phyloP scores from a whole-genome alignment of 768 basidiomycete genomes.

The Crucibulum laeve region DNA sequence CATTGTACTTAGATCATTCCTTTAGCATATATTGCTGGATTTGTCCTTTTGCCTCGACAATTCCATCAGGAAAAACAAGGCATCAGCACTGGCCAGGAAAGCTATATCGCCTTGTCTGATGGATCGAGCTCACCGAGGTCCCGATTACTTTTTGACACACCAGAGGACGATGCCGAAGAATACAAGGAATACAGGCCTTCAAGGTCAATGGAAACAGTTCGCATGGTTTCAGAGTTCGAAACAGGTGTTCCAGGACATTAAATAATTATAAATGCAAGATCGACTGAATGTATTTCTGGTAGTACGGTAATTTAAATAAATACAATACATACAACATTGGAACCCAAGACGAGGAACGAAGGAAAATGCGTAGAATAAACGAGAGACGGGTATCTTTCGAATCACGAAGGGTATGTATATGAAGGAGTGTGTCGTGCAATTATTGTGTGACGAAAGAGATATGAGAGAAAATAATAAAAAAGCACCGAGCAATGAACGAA shows the following conservation, averaged over 20 bases:
- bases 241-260: not conserved
- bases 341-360: not conserved
- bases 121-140: conserved; percentile 8
- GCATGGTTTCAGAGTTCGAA: conserved; percentile 6
- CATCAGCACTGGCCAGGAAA: conserved; percentile 9
- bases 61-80: conserved; percentile 31
- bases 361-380: not conserved
- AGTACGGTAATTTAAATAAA: not conserved
- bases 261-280: not conserved
- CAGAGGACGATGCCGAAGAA: conserved; percentile 9
- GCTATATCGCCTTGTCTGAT: conserved; percentile 20
- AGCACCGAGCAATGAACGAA: not conserved
- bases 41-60: conserved; percentile 36
- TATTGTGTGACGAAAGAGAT: not conserved
- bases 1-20: conserved; percentile 31
- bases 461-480: not conserved
- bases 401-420: not conserved
- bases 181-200: conserved; percentile 3
- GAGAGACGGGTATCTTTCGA: not conserved
- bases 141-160: conserved; percentile 12
- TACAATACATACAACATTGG: conserved; percentile 3
- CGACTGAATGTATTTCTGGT: not conserved
- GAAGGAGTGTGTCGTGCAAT: too few relatives aligned
- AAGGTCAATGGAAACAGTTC: not conserved
- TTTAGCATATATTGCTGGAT: conserved; percentile 40